Conservation (phyloP, 2,329 filamentous ascomycete genomes). For the Sporothrix mexicana region DNA sequence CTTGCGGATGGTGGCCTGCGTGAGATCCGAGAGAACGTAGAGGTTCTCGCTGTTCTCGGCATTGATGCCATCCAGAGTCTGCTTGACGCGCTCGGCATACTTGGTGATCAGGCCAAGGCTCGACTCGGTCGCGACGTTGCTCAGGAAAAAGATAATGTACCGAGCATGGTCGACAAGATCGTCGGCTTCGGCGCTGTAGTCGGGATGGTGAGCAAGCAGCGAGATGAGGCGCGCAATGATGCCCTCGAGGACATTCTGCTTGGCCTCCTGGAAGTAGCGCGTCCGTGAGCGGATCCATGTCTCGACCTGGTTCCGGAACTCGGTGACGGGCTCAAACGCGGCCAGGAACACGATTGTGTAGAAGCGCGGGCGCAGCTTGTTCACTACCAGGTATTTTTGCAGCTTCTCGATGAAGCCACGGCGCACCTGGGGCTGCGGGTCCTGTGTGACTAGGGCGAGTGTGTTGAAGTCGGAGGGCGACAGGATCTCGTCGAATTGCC, state of each 20-base stretch:
- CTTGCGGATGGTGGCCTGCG: constrained; percentile 78
- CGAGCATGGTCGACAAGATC: constrained; percentile 81
- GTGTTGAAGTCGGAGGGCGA: constrained; percentile 77
- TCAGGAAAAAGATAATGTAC: constrained; percentile 90
- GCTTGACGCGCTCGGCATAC: constrained; percentile 91
- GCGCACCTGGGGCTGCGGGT: constrained; percentile 74
- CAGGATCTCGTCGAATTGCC: constrained; percentile 76
- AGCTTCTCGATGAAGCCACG: constrained; percentile 80
- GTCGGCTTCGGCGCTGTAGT: constrained; percentile 71
- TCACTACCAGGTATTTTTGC: constrained; percentile 85
- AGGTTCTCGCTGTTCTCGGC: constrained; percentile 72
- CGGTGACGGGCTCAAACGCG: constrained; percentile 81
- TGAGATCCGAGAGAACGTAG: constrained; percentile 86
- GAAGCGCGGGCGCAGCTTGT: constrained; percentile 74
- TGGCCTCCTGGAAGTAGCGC: constrained; percentile 64
- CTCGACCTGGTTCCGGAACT: constrained; percentile 74
- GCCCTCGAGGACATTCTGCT: constrained; percentile 74
- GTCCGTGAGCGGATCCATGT: constrained; percentile 90
- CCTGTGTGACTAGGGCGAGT: constrained; percentile 81
- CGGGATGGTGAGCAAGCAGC: constrained; percentile 89
- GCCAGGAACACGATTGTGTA: constrained; percentile 89
- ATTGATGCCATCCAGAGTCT: constrained; percentile 79
- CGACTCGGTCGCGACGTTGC: constrained; percentile 78
- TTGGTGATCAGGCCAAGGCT: constrained; percentile 90
- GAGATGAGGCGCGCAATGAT: constrained; percentile 83